Percentiles rank a stretch among this genome's conserved stretches.
These are phyloP conservation scores for Dioscorea dumetorum DNA, from an alignment of 106 monocot genomes.

Conservation along the genomic window DNA sequence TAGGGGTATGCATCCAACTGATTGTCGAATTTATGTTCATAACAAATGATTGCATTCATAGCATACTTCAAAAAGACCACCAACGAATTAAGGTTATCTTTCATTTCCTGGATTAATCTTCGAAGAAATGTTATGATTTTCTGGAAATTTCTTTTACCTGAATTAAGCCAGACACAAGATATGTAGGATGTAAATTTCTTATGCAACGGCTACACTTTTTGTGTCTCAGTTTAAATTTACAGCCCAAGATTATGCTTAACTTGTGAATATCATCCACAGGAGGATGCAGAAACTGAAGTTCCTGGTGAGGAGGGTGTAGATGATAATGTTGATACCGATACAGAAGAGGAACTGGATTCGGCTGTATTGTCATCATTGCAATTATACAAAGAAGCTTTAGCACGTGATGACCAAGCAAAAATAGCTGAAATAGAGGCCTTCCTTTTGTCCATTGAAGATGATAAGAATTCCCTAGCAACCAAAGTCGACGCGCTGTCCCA, in stretches of 20 bases:
- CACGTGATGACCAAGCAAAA: constrained; percentile 44
- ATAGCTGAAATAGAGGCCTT: constrained; percentile 64
- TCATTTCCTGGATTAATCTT: too few relatives aligned
- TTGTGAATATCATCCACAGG: constrained; percentile 20
- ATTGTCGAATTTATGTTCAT: too few relatives aligned
- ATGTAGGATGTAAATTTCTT: too few relatives aligned
- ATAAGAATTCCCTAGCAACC: constrained; percentile 44
- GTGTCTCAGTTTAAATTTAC: too few relatives aligned
- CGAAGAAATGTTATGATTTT: too few relatives aligned
- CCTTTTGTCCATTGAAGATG: constrained; percentile 74
- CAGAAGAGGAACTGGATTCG: constrained; percentile 37
- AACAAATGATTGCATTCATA: too few relatives aligned
- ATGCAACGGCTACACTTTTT: too few relatives aligned
- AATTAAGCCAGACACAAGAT: too few relatives aligned
- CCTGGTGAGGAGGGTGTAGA: constrained; percentile 16
- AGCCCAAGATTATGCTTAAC: neutral
- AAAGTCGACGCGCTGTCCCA: constrained; percentile 37
- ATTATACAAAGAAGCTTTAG: constrained; percentile 71
- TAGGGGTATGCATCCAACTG: too few relatives aligned
- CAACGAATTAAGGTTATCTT: too few relatives aligned
- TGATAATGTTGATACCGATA: constrained; percentile 15
- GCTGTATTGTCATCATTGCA: constrained; percentile 31
- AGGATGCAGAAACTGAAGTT: constrained; percentile 39
- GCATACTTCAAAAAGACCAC: too few relatives aligned
- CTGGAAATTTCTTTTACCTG: too few relatives aligned